Conservation (phyloP, 1,284 basidiomycete genomes). For the Rhodotorula glutinis region DNA sequence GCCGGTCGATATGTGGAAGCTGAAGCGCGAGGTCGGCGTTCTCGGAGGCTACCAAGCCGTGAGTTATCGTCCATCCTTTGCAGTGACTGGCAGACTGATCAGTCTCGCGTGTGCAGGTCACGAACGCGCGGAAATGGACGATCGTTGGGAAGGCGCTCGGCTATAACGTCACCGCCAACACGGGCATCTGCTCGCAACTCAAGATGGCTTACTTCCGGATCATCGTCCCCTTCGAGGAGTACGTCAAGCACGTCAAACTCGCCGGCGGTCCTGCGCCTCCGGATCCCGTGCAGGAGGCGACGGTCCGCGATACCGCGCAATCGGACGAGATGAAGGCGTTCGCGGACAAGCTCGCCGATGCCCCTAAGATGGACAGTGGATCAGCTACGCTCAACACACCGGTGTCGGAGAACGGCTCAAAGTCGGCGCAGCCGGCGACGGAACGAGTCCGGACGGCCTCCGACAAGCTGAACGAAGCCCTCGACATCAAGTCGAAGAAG, state of each 20-base stretch:
- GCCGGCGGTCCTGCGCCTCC: slow-evolving; percentile 25
- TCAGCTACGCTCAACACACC: slow-evolving; percentile 23
- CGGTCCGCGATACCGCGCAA: slow-evolving; percentile 1
- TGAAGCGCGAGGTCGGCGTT: slow-evolving; percentile 73
- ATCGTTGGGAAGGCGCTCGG: slow-evolving; percentile 40
- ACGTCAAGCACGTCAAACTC: slow-evolving; percentile 56
- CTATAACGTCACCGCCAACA: slow-evolving; percentile 46
- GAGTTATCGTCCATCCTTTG: slow-evolving; percentile 44
- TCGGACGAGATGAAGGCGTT: slow-evolving; percentile 26
- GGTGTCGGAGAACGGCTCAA: slow-evolving; percentile 4
- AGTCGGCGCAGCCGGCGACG: slow-evolving; percentile 4
- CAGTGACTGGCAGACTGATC: not conserved
- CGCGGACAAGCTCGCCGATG: slow-evolving; percentile 16
- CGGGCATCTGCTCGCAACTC: slow-evolving; percentile 78
- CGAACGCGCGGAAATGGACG: slow-evolving; percentile 40
- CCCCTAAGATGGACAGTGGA: slow-evolving; percentile 9
- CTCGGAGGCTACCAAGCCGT: slow-evolving; percentile 83
- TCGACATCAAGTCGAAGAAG: slow-evolving; percentile 25
- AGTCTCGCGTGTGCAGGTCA: slow-evolving; percentile 30
- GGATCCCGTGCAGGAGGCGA: slow-evolving; percentile 31
- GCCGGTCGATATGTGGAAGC: slow-evolving; percentile 84
- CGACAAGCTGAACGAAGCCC: slow-evolving; percentile 40
- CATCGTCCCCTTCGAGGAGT: slow-evolving; percentile 91
- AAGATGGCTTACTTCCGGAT: slow-evolving; percentile 86
- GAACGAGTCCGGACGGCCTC: slow-evolving; percentile 40